A percentile compares a stretch with the other conserved stretches of the same genome.
Conservation (phyloP, 1,284 basidiomycete species). For the Sporisorium sorghi region DNA sequence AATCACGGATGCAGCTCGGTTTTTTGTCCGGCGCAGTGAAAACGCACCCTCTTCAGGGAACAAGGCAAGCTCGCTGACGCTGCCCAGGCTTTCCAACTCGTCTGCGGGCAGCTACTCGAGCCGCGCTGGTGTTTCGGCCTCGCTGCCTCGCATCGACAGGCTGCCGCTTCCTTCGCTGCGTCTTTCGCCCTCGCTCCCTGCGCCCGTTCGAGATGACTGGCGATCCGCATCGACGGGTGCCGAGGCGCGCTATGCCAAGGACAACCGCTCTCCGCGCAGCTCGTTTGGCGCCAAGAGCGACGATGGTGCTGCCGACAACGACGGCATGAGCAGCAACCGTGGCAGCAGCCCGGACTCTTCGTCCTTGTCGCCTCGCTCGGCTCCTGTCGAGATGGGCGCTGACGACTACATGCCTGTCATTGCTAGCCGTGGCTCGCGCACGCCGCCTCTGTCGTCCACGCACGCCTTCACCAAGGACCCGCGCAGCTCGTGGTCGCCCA, state of each 20-base stretch:
- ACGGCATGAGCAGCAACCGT: slow-evolving; percentile 38
- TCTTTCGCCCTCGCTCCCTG: slow-evolving; percentile 38
- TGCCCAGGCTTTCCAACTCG: slow-evolving; percentile 39
- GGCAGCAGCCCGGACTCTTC: slow-evolving; percentile 43
- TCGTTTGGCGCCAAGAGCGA: slow-evolving; percentile 43
- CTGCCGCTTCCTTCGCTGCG: slow-evolving; percentile 44
- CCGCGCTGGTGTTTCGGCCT: slow-evolving; percentile 14
- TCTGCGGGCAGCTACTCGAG: slow-evolving; percentile 15
- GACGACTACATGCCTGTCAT: slow-evolving; percentile 37
- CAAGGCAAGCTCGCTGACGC: slow-evolving; percentile 26
- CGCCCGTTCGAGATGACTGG: slow-evolving; percentile 17
- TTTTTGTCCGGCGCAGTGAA: slow-evolving; percentile 48
- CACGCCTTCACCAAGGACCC: slow-evolving; percentile 36
- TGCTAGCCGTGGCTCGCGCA: slow-evolving; percentile 22
- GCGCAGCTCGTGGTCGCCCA: slow-evolving; percentile 38
- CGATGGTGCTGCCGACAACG: slow-evolving; percentile 21
- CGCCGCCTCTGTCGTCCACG: slow-evolving; percentile 24
- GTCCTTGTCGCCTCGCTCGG: slow-evolving; percentile 36
- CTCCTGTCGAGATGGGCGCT: slow-evolving; percentile 25
- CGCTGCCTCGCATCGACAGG: slow-evolving; percentile 36
- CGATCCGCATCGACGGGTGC: slow-evolving; percentile 21
- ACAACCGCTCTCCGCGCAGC: slow-evolving; percentile 34
- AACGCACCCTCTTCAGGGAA: slow-evolving; percentile 41
- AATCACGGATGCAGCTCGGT: slow-evolving; percentile 37
- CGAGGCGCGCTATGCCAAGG: slow-evolving; percentile 17